Percentiles rank a stretch among this genome's conserved stretches.
Conservation (phyloP, 805 yeast species). For the Pichia membranifaciens region DNA sequence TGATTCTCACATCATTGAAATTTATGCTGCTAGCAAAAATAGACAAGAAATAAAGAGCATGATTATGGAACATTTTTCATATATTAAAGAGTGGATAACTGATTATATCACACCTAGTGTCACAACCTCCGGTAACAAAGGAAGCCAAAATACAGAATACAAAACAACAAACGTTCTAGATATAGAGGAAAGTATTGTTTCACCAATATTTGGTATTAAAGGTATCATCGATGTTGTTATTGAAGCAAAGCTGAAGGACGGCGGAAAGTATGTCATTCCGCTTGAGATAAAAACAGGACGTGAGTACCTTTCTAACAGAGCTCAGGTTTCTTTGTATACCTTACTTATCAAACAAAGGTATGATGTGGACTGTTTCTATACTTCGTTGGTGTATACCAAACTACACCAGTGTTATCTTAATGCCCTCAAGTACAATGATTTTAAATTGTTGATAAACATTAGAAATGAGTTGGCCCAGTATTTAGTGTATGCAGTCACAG, state of each 20-base stretch:
- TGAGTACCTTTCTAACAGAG: conserved; percentile 63
- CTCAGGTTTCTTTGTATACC: conserved; percentile 81
- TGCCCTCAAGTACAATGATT: conserved; percentile 47
- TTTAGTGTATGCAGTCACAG: conserved; percentile 44
- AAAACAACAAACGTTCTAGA: conserved; percentile 65
- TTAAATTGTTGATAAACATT: conserved; percentile 62
- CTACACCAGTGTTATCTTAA: conserved; percentile 37
- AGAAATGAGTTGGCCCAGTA: conserved; percentile 65
- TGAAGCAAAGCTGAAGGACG: conserved; percentile 43
- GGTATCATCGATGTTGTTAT: conserved; percentile 89
- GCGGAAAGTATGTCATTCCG: conserved; percentile 58
- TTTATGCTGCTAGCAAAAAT: conserved; percentile 50
- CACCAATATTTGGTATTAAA: conserved; percentile 82
- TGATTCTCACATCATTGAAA: conserved; percentile 31
- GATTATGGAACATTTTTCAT: conserved; percentile 43
- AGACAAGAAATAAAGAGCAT: conserved; percentile 38
- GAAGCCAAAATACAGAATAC: conserved; percentile 31
- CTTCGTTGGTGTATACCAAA: conserved; percentile 70
- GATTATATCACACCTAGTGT: conserved; percentile 30
- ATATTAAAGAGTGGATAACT: conserved; percentile 49
- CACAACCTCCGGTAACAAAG: conserved; percentile 1
- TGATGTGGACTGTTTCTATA: conserved; percentile 57
- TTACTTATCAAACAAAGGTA: conserved; percentile 76
- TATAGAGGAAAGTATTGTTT: conserved; percentile 87
- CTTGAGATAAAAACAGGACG: conserved; percentile 88